These are phyloP conservation scores for Lipomyces yamadae DNA, from an alignment of 805 yeast species.

Conservation along the genomic window DNA sequence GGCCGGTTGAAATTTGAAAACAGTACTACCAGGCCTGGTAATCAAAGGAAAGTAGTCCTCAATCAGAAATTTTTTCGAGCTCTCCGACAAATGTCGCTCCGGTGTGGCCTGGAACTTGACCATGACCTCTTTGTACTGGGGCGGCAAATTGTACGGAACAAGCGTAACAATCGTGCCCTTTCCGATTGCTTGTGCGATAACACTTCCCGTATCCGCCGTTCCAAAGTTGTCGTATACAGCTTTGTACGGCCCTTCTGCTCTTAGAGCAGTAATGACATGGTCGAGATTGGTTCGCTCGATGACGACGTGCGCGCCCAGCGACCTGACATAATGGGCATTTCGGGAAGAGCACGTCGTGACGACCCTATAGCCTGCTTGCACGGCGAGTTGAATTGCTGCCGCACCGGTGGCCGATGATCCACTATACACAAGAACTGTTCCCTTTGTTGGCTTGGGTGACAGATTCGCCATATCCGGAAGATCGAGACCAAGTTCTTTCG, in stretches of 20 bases:
- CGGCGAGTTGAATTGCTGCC: slow-evolving; percentile 6
- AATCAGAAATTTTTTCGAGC: neutral
- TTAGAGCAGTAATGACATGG: neutral
- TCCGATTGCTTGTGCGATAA: neutral
- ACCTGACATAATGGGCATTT: neutral
- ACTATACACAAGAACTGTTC: neutral
- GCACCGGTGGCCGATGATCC: slow-evolving; percentile 6
- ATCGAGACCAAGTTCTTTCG: slow-evolving; percentile 2
- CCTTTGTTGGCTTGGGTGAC: neutral
- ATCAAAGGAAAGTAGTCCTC: slow-evolving; percentile 2
- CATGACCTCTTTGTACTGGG: neutral
- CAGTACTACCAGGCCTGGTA: slow-evolving; percentile 2
- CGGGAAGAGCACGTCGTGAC: slow-evolving; percentile 7
- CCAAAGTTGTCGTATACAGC: slow-evolving; percentile 6
- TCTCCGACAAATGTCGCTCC: neutral
- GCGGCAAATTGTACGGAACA: neutral
- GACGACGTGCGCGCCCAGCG: slow-evolving; percentile 5
- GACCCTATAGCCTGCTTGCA: slow-evolving; percentile 6
- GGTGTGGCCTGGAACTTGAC: slow-evolving; percentile 3
- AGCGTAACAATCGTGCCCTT: slow-evolving; percentile 1
- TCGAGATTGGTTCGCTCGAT: neutral
- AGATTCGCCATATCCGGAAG: slow-evolving; percentile 16
- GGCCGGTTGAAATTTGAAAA: slow-evolving; percentile 2
- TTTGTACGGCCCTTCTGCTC: neutral
- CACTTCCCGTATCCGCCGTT: neutral